These are phyloP conservation scores for Spiraea crenata DNA, from an alignment of 331 rosid species.

Conservation along the genomic window DNA sequence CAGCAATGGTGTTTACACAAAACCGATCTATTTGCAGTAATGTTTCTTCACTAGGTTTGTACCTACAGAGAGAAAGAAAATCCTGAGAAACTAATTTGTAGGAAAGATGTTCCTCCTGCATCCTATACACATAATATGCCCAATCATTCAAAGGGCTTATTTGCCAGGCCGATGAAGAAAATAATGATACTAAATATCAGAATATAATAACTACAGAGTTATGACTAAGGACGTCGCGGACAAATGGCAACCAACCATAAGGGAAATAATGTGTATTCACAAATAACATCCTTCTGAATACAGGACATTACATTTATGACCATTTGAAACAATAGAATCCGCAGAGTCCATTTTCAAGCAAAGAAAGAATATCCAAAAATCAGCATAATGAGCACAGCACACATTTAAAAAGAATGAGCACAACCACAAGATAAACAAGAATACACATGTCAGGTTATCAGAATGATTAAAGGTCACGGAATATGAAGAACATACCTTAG, in stretches of 20 bases:
- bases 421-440: slow-evolving; percentile 12
- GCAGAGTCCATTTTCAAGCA: neutral
- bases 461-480: slow-evolving; percentile 19
- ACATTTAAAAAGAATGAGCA: slow-evolving; percentile 7
- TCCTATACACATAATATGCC: neutral
- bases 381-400: slow-evolving; percentile 3
- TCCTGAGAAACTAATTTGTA: slow-evolving; percentile 4
- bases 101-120: slow-evolving; percentile 22
- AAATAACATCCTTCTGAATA: neutral
- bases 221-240: neutral
- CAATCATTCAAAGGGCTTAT: slow-evolving; percentile 13
- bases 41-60: slow-evolving; percentile 94
- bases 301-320: neutral
- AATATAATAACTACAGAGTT: neutral
- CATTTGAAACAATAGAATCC: neutral
- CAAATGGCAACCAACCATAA: neutral
- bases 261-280: neutral
- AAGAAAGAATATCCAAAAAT: neutral
- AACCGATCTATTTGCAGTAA: slow-evolving; percentile 90
- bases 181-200: neutral
- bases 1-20: slow-evolving; percentile 87
- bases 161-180: neutral
- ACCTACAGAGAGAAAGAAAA: slow-evolving; percentile 49
- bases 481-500: slow-evolving; percentile 60
- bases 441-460: slow-evolving; percentile 9